A percentile compares a stretch with the other conserved stretches of the same genome.
phyloP scores from a whole-genome alignment of 2,329 filamentous ascomycete species.

The Parafenestella ontariensis region DNA sequence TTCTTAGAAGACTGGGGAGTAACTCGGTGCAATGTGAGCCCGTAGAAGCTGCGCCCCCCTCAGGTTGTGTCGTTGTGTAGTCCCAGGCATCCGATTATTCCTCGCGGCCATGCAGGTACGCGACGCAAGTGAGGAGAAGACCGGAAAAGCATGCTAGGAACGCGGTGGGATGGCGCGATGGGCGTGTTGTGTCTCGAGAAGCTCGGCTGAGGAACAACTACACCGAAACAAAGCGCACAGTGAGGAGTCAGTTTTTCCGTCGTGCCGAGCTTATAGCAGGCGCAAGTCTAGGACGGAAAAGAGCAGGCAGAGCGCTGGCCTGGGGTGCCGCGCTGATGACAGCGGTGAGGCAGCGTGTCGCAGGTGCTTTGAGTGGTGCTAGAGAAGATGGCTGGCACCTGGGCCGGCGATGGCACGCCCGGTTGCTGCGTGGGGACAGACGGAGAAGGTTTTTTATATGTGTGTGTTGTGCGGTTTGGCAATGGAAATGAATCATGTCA shows the following conservation, averaged over 20 bases:
- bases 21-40: too few relatives aligned
- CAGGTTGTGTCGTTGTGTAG: too few relatives aligned
- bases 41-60: too few relatives aligned
- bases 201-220: conserved; percentile 21
- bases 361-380: neutral
- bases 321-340: conserved; percentile 3
- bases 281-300: conserved; percentile 20
- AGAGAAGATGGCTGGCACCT: neutral
- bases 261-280: conserved; percentile 30
- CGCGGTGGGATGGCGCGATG: conserved; percentile 5
- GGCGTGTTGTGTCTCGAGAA: conserved; percentile 3
- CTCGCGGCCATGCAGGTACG: conserved; percentile 18
- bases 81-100: neutral
- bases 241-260: conserved; percentile 18
- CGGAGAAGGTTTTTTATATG: neutral
- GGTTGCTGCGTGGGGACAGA: neutral
- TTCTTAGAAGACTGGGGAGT: too few relatives aligned
- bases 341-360: conserved; percentile 1
- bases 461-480: conserved; percentile 11
- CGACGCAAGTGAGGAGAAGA: conserved; percentile 8
- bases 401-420: neutral
- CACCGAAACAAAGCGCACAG: conserved; percentile 38
- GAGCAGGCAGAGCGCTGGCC: conserved; percentile 12
- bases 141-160: conserved; percentile 13
- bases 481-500: conserved; percentile 19